Conservation (phyloP, 2,329 filamentous ascomycete species). For the Orbilia oligospora region DNA sequence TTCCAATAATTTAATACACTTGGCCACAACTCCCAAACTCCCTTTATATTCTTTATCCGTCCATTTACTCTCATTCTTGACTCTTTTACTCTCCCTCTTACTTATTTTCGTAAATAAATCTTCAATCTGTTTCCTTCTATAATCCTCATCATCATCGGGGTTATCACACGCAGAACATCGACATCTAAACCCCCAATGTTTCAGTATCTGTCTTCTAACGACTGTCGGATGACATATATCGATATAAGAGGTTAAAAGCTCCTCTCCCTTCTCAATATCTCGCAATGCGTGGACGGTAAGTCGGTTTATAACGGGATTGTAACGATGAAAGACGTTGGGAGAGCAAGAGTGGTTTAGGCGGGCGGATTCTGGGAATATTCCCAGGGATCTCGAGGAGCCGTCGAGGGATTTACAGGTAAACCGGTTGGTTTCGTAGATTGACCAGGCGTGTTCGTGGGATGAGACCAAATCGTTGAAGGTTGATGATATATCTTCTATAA, state of each 20-base stretch:
- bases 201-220: slow-evolving; percentile 17
- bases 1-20: slow-evolving; percentile 33
- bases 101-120: slow-evolving; percentile 30
- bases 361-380: slow-evolving; percentile 63
- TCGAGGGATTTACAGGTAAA: slow-evolving; percentile 51
- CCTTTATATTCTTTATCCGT: slow-evolving; percentile 22
- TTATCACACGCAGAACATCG: slow-evolving; percentile 41
- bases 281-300: slow-evolving; percentile 63
- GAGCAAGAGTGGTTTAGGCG: slow-evolving; percentile 65
- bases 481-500: slow-evolving; percentile 36
- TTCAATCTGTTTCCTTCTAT: slow-evolving; percentile 40
- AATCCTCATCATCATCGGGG: slow-evolving; percentile 41
- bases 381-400: slow-evolving; percentile 11
- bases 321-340: slow-evolving; percentile 63
- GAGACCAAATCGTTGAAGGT: slow-evolving; percentile 41
- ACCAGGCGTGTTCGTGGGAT: slow-evolving; percentile 51
- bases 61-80: slow-evolving; percentile 22
- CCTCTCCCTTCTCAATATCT: slow-evolving; percentile 63
- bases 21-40: slow-evolving; percentile 21
- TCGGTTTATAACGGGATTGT: slow-evolving; percentile 61
- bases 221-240: slow-evolving; percentile 58
- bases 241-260: slow-evolving; percentile 64
- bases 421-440: slow-evolving; percentile 58
- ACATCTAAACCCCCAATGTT: slow-evolving; percentile 56
- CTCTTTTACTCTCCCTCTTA: slow-evolving; percentile 26